Base-by-base conservation (phyloP, 75 land plant species). In the Cunninghamia lanceolata region DNA sequence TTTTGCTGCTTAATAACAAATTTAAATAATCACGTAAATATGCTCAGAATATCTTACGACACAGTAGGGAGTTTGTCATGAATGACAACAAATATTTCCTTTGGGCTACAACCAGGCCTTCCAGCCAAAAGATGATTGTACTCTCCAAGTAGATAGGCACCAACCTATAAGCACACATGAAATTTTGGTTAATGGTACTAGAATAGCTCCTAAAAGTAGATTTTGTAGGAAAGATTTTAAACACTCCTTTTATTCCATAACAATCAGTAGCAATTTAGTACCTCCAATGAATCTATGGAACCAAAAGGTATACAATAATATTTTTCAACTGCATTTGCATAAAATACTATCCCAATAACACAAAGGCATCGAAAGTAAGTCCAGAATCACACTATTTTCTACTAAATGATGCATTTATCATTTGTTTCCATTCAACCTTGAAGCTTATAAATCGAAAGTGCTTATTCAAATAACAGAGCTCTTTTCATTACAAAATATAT, bases 11-110 rank as follows among this genome's bases (percentile, higher is more conserved):
- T 80, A n/a, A 43, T 43, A 25, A 79, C 14, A 19, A 19, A 42
- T 5, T n/a, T 40, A 45, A n/a, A 80, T 19, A 4, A 79, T 79
- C 5, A 80, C 3, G 47, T 9, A 80, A 85, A 56, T 40, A 66
- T 34, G 43, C 39, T n/a, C 52, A 70, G 42, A 34, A 59, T 32
- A 84, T 52, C 97, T 94, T 93, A 98, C 99, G 96, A 91, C 40
- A 95, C 98, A 83, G 99, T 97, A 40, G 99, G 93, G 75, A 97
- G 95, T 86, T 98, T 98, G 85, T 98, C 99, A 85, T 97, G 93
- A 79, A 98, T 90, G 42, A 98, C 86, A 42, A 83, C 17, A 82
- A 98, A 98, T 16, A 98, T 87, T 86, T 98, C 99, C 86, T 94
- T 98, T 28, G 99, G 98, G 83, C 94, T 93, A 89, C 95, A 98